Conservation (phyloP, 257 asterid genomes). For the Haberlea rhodopensis region DNA sequence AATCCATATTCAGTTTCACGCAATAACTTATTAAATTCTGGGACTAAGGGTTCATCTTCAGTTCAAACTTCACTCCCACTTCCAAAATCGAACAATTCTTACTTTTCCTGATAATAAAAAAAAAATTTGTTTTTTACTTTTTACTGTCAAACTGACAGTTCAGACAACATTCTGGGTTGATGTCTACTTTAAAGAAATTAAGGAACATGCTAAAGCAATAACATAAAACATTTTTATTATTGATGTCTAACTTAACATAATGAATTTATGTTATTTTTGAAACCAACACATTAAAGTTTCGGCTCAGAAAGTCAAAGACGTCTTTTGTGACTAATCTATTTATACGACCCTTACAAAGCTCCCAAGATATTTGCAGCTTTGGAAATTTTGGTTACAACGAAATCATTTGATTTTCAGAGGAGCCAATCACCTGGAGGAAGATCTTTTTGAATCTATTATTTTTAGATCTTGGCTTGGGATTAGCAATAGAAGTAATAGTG, state of each 20-base stretch:
- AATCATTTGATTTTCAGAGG: too few relatives aligned
- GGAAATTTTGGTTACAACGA: too few relatives aligned
- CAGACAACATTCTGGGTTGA: background rate
- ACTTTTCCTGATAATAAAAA: too few relatives aligned
- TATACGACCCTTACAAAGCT: slow-evolving; percentile 11
- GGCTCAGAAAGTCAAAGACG: background rate
- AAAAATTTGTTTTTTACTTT: too few relatives aligned
- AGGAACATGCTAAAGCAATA: background rate
- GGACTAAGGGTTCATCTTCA: slow-evolving; percentile 15
- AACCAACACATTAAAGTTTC: slow-evolving; percentile 15
- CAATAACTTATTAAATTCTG: slow-evolving; percentile 5
- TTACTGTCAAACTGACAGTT: slow-evolving; percentile 9
- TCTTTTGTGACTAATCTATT: slow-evolving; percentile 15
- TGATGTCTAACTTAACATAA: slow-evolving; percentile 7
- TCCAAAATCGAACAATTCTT: background rate
- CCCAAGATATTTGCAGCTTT: slow-evolving; percentile 16
- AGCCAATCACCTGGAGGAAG: too few relatives aligned
- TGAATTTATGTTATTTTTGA: background rate
- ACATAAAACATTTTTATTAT: background rate
- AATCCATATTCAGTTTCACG: slow-evolving; percentile 9
- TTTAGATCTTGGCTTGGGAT: too few relatives aligned
- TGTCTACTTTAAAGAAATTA: background rate
- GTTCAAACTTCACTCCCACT: background rate
- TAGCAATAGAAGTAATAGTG: too few relatives aligned
- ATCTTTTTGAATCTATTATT: too few relatives aligned